A percentile compares a stretch with the other conserved stretches of the same genome.
Evolutionary conservation across 208 protist genomes (phyloP).

Genomic region (Wallacemonas sp.): DNA sequence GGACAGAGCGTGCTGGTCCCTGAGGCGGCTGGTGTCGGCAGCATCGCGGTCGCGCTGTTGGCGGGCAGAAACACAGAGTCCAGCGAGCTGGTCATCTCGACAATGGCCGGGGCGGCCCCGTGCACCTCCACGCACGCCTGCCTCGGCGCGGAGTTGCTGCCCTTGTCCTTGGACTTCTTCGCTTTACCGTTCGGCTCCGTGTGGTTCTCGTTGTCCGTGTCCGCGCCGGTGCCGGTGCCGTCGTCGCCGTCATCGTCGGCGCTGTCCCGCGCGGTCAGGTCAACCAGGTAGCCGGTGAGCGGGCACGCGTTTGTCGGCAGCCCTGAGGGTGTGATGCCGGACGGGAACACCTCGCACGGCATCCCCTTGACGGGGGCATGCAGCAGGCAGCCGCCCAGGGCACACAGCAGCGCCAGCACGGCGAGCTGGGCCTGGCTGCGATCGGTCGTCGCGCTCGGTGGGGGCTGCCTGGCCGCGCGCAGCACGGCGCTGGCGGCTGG

Average conservation of each 20-base stretch:
- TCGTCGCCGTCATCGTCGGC: neutral
- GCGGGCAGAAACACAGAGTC: constrained; percentile 15
- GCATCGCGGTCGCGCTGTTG: constrained; percentile 11
- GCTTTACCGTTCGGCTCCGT: no score
- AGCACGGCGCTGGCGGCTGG: neutral
- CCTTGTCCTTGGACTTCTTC: constrained; percentile 14
- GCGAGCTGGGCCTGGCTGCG: no score
- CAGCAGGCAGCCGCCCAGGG: constrained; percentile 35
- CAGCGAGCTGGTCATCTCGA: neutral
- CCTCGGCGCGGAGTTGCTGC: constrained; percentile 18
- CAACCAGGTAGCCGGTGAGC: constrained; percentile 6
- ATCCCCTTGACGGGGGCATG: constrained; percentile 8
- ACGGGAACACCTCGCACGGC: neutral
- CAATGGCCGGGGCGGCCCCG: neutral
- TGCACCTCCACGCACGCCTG: constrained; percentile 22
- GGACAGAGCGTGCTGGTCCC: neutral
- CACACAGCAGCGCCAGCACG: constrained; percentile 29
- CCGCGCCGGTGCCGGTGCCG: neutral
- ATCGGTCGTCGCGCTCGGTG: no score
- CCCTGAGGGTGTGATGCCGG: neutral
- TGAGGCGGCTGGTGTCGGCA: neutral
- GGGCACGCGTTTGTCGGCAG: constrained; percentile 9
- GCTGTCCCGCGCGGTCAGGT: neutral
- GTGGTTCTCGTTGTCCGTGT: neutral
- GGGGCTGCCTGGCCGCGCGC: no score